phyloP scores from a whole-genome alignment of 495 filamentous ascomycete genomes.

The Poronia punctata region DNA sequence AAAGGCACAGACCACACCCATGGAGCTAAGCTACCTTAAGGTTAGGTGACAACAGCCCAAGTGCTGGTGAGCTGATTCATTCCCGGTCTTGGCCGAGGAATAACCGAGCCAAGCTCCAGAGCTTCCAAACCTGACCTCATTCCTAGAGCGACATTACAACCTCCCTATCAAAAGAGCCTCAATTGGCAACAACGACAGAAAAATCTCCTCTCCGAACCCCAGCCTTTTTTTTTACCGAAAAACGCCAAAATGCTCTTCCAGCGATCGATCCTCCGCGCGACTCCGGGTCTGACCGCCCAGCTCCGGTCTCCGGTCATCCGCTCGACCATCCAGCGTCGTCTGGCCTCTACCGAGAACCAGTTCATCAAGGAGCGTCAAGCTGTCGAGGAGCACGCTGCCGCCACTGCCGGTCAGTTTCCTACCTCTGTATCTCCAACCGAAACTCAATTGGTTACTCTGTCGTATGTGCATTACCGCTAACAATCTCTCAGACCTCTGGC shows the following conservation, averaged over 20 bases:
- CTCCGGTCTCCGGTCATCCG: conserved; percentile 50
- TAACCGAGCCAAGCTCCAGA: conserved; percentile 21
- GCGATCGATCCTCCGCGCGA: conserved; percentile 52
- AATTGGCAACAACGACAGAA: conserved; percentile 10
- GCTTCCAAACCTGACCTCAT: conserved; percentile 30
- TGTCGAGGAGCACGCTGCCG: conserved; percentile 79
- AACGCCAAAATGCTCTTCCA: conserved; percentile 52
- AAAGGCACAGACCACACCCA: conserved; percentile 3
- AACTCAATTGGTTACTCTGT: neutral
- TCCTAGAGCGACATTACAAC: conserved; percentile 5
- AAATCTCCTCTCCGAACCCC: conserved; percentile 18
- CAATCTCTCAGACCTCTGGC: conserved; percentile 68
- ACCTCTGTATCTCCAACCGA: neutral
- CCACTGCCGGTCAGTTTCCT: conserved; percentile 60
- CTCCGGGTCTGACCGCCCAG: conserved; percentile 52
- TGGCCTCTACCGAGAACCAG: conserved; percentile 71
- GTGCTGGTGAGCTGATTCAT: conserved; percentile 8
- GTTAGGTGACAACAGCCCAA: neutral
- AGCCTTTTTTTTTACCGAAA: neutral
- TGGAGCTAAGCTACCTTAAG: neutral
- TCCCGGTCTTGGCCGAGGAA: conserved; percentile 15
- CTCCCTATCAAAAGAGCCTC: conserved; percentile 16
- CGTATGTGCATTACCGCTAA: conserved; percentile 3
- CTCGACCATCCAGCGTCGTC: conserved; percentile 57
- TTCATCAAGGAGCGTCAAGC: conserved; percentile 81